Conservation (phyloP, 1,139 yeast genomes). For the Yamadazyma atmosphaerica region DNA sequence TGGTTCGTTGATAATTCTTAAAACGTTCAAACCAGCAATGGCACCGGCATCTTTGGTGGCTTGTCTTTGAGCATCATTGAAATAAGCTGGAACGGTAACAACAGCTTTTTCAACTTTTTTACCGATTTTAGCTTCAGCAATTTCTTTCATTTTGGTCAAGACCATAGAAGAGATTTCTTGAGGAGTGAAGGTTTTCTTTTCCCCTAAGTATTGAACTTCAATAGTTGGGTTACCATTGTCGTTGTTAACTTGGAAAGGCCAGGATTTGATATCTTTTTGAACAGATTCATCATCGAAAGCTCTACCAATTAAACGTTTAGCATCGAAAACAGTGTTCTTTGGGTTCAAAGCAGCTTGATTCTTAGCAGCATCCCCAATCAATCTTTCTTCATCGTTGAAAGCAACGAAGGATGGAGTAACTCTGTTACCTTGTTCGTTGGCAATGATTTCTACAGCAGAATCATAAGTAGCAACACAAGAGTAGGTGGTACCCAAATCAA, state of each 20-base stretch:
- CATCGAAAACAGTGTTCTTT: conserved; percentile 93
- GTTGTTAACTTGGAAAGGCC: conserved; percentile 53
- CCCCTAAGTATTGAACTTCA: conserved; percentile 92
- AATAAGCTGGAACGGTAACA: conserved; percentile 52
- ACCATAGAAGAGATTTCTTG: conserved; percentile 98
- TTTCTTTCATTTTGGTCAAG: conserved; percentile 62
- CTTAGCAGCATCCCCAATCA: conserved; percentile 99
- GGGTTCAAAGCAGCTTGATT: conserved; percentile 99
- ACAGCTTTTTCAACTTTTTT: conserved; percentile 46
- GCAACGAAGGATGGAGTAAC: conserved; percentile 98
- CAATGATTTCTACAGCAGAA: conserved; percentile 69
- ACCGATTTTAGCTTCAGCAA: conserved; percentile 48
- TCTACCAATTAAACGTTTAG: conserved; percentile 80
- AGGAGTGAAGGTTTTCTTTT: conserved; percentile 92
- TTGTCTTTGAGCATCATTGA: conserved; percentile 52
- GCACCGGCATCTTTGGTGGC: conserved; percentile 53
- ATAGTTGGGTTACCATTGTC: conserved; percentile 84
- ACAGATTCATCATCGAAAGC: conserved; percentile 45
- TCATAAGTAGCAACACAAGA: conserved; percentile 82
- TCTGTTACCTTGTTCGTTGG: conserved; percentile 58
- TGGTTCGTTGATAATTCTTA: conserved; percentile 52
- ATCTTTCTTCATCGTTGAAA: conserved; percentile 95
- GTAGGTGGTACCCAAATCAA: conserved; percentile 84
- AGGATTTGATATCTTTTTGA: conserved; percentile 43
- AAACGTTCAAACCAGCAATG: conserved; percentile 50